These are phyloP conservation scores for Helicosporidium sp. DNA, from an alignment of 139 green algal species.

Conservation along the genomic window DNA sequence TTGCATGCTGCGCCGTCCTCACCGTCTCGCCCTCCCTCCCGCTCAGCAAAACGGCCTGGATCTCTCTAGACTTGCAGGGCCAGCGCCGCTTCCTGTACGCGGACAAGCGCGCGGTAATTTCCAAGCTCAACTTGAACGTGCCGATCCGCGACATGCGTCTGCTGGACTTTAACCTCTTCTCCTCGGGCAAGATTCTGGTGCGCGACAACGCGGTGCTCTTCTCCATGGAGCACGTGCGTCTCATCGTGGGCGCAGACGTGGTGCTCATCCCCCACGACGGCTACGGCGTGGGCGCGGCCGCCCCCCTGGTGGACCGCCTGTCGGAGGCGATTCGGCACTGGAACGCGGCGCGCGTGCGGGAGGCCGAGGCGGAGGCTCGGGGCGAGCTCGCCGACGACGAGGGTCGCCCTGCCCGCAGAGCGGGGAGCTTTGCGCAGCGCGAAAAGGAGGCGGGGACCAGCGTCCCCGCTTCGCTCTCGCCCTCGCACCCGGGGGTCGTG, in stretches of 20 bases:
- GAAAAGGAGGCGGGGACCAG: no score
- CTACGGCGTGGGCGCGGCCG: no score
- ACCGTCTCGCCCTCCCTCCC: not conserved
- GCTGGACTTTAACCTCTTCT: slow-evolving; percentile 43
- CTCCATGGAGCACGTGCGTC: slow-evolving; percentile 48
- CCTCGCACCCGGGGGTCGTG: no score
- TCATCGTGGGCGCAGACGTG: slow-evolving; percentile 52
- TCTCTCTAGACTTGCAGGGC: slow-evolving; percentile 27
- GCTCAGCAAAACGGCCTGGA: slow-evolving; percentile 26
- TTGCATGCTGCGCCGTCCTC: not conserved
- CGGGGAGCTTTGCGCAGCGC: no score
- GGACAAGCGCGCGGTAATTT: slow-evolving; percentile 59
- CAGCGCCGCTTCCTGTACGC: slow-evolving; percentile 25
- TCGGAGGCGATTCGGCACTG: no score
- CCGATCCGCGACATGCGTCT: slow-evolving; percentile 66
- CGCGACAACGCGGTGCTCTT: slow-evolving; percentile 63
- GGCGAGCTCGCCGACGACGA: no score
- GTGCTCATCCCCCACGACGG: slow-evolving; percentile 32
- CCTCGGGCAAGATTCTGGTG: slow-evolving; percentile 36
- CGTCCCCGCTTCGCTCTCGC: no score
- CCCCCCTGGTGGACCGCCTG: no score
- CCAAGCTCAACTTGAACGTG: slow-evolving; percentile 44
- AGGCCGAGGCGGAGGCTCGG: no score
- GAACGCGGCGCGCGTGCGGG: no score
- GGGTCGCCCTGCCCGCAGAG: no score